phyloP scores from a whole-genome alignment of 2,329 filamentous ascomycete species.

The Cladophialophora psammophila region DNA sequence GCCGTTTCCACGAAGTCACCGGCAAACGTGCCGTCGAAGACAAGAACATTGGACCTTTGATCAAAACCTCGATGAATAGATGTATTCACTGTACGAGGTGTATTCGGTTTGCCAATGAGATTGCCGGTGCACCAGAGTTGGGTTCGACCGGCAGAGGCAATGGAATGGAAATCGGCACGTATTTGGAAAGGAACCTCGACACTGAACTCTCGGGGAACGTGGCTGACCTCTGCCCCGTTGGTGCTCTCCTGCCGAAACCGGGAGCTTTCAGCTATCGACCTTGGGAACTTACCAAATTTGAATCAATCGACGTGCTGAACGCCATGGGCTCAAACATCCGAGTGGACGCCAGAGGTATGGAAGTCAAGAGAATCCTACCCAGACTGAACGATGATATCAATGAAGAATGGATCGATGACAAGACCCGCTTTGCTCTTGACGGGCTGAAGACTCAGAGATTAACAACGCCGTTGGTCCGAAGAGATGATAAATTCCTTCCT shows the following conservation, averaged over 20 bases:
- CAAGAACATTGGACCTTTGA: conserved; percentile 97
- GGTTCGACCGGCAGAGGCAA: conserved; percentile 95
- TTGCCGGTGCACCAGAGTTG: conserved; percentile 93
- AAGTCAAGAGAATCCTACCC: conserved; percentile 94
- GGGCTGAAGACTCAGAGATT: conserved; percentile 95
- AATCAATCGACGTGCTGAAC: conserved; percentile 94
- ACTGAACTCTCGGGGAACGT: conserved; percentile 96
- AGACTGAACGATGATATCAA: conserved; percentile 97
- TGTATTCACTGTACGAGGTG: conserved; percentile 99
- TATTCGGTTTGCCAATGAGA: conserved; percentile 95
- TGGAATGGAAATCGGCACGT: conserved; percentile 97
- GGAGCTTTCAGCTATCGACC: conserved; percentile 96
- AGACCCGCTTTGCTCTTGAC: conserved; percentile 94
- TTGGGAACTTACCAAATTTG: conserved; percentile 96
- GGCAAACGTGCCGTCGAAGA: conserved; percentile 99
- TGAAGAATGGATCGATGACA: conserved; percentile 99
- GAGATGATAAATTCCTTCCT: conserved; percentile 88
- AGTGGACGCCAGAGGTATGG: conserved; percentile 88
- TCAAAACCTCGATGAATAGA: conserved; percentile 99
- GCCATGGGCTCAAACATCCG: conserved; percentile 93
- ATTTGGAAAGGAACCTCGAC: conserved; percentile 91
- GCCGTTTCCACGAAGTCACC: conserved; percentile 92
- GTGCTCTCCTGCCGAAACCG: conserved; percentile 94
- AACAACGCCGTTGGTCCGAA: conserved; percentile 87
- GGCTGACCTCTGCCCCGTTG: conserved; percentile 97